Percentiles rank a stretch among this genome's conserved stretches.
phyloP scores from a whole-genome alignment of 495 filamentous ascomycete genomes.

The Xylaria bambusicola region DNA sequence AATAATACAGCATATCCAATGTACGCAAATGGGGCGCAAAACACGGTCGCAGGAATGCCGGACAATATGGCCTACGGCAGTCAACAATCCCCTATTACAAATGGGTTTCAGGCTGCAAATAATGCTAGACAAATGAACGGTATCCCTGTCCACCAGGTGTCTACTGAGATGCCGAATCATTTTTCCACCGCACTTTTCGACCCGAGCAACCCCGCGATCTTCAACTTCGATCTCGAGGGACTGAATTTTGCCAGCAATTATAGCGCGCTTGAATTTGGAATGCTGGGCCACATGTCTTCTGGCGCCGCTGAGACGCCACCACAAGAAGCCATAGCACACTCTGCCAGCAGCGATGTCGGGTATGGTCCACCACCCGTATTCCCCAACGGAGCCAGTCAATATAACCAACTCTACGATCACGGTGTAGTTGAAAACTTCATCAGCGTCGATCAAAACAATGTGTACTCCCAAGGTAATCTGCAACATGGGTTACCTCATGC shows the following conservation, averaged over 20 bases:
- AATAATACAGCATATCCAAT: constrained; percentile 35
- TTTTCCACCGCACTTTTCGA: constrained; percentile 73
- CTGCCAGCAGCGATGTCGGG: constrained; percentile 39
- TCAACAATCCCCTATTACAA: constrained; percentile 71
- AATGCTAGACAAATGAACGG: constrained; percentile 35
- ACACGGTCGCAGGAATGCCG: constrained; percentile 37
- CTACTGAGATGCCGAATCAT: constrained; percentile 34
- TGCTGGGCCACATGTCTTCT: constrained; percentile 91
- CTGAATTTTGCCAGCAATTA: constrained; percentile 96
- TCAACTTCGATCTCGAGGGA: constrained; percentile 91
- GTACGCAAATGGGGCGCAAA: constrained; percentile 38
- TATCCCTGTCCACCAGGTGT: constrained; percentile 40
- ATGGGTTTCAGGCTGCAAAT: constrained; percentile 59
- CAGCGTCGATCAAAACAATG: constrained; percentile 37
- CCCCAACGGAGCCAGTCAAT: constrained; percentile 43
- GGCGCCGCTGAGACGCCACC: constrained; percentile 78
- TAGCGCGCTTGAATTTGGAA: constrained; percentile 88
- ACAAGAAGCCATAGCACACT: constrained; percentile 52
- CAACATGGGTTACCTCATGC: constrained; percentile 55
- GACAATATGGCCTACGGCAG: constrained; percentile 56
- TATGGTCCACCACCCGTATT: constrained; percentile 47
- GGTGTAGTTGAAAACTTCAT: constrained; percentile 43
- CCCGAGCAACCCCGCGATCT: constrained; percentile 83
- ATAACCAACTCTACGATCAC: constrained; percentile 46
- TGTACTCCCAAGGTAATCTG: constrained; percentile 51